phyloP scores from a whole-genome alignment of 139 green algal species.

The Picochlorum sp. region DNA sequence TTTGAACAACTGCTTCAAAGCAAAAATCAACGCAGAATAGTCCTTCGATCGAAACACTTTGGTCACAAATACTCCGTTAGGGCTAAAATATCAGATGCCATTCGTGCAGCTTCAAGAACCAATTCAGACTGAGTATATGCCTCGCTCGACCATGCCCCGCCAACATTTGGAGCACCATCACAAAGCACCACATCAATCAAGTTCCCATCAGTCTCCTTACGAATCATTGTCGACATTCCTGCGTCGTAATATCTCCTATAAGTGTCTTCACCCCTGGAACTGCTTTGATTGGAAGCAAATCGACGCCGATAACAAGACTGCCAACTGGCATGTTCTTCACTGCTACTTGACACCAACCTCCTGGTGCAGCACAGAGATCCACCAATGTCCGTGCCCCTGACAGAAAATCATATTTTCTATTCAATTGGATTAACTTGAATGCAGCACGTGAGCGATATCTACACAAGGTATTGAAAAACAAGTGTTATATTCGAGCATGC shows the following conservation, averaged over 20 bases:
- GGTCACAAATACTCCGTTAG: slow-evolving; percentile 88
- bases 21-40: slow-evolving; percentile 95
- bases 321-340: slow-evolving; percentile 87
- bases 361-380: slow-evolving; percentile 95
- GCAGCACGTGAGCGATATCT: slow-evolving; percentile 93
- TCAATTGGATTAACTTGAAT: slow-evolving; percentile 99
- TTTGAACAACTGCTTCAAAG: slow-evolving; percentile 95
- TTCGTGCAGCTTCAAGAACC: slow-evolving; percentile 82
- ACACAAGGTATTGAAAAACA: background rate
- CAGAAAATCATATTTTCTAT: slow-evolving; percentile 94
- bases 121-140: slow-evolving; percentile 83
- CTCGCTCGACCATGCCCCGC: slow-evolving; percentile 82
- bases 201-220: slow-evolving; percentile 59
- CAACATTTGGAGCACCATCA: slow-evolving; percentile 97
- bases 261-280: slow-evolving; percentile 79
- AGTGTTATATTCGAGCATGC: too few relatives aligned
- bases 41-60: slow-evolving; percentile 95
- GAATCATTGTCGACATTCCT: slow-evolving; percentile 53
- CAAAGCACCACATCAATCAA: slow-evolving; percentile 92
- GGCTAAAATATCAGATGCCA: slow-evolving; percentile 88
- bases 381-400: slow-evolving; percentile 61
- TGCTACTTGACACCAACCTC: slow-evolving; percentile 85
- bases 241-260: slow-evolving; percentile 91
- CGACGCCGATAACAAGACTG: slow-evolving; percentile 87
- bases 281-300: slow-evolving; percentile 87